Evolutionary conservation across 257 asterid species (phyloP).

Genomic region (Penstemon newberryi): DNA sequence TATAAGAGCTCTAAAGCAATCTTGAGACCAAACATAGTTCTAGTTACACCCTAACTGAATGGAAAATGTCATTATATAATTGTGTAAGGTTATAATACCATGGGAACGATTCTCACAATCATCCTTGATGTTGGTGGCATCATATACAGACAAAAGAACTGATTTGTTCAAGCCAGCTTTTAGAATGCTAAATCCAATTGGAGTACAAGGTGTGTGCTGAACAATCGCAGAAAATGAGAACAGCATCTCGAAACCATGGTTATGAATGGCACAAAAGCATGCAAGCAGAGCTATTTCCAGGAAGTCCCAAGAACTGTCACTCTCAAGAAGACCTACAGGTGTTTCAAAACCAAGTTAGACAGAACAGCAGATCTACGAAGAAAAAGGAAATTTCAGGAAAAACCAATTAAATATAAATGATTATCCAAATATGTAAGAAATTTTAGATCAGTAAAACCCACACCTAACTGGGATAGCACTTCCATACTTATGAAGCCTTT

Average conservation of each 20-base stretch:
- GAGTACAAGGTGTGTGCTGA: conserved; percentile 81
- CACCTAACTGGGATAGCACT: conserved; percentile 87
- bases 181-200: conserved; percentile 94
- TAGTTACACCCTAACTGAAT: conserved; percentile 21
- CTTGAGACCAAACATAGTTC: conserved; percentile 23
- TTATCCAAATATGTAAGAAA: conserved; percentile 27
- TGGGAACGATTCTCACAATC: conserved; percentile 60
- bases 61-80: conserved; percentile 25
- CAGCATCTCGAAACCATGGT: conserved; percentile 88
- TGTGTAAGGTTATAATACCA: conserved; percentile 52
- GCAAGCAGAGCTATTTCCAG: conserved; percentile 86
- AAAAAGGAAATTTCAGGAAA: conserved; percentile 23
- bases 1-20: neutral
- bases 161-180: conserved; percentile 98
- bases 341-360: conserved; percentile 33
- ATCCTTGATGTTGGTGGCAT: conserved; percentile 72
- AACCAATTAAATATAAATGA: conserved; percentile 7
- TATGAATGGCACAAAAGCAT: conserved; percentile 89
- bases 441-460: conserved; percentile 31
- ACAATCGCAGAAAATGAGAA: conserved; percentile 92
- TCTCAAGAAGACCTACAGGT: conserved; percentile 77
- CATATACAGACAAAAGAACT: conserved; percentile 92
- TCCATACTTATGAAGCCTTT: conserved; percentile 63
- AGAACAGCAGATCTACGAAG: neutral
- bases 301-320: conserved; percentile 79